Evolutionary conservation across 2,329 filamentous ascomycete species (phyloP), one percentile per base, ranked within the genome.

Genomic region (Calonectria pteridis): DNA sequence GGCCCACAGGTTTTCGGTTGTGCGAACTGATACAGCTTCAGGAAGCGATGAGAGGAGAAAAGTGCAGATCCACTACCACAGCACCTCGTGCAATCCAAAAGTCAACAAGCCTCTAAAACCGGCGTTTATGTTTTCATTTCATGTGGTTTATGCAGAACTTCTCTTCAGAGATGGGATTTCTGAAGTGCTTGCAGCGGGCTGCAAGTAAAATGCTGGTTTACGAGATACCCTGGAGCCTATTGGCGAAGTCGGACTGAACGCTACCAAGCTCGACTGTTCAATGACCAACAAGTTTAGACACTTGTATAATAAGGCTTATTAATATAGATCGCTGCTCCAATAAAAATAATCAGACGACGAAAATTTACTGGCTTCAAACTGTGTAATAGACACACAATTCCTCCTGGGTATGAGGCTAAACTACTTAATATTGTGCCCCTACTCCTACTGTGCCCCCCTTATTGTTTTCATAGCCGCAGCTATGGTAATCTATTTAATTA

Each of bases 1-100:
- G 0, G 79, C 78, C 3, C 83, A 84, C 62, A 76, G 81, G 2
- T 81, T 84, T 29, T 78, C 76, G 10, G 69, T 84, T 6, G 69
- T 79, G 3, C 75, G 81, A 7, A 51, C 70, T 3, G 33, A 37
- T 10, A n/a, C 49, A 1, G 50, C 67, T 3, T 14, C 33, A 6
- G 28, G 35, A 2, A 62, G 33, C 0, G 53, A 4, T 0, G 31
- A 33, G 5, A 28, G 37, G 18, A 53, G 64, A 6, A 71, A 26
- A 3, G 66, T 81, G 5, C 73, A 76, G 35, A 69, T 83, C 16
- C 74, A 77, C 20, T 77, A 50, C 16, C 77, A 81, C 43, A 76
- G 75, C 28, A 74, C 79, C 43, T 66, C 73, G 4, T 83, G 82
- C 20, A 83, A 83, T 2, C 81, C 82, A 0, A 77, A 18, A 0